Conservation (phyloP, 805 yeast species). For the Yamadazyma olivae region DNA sequence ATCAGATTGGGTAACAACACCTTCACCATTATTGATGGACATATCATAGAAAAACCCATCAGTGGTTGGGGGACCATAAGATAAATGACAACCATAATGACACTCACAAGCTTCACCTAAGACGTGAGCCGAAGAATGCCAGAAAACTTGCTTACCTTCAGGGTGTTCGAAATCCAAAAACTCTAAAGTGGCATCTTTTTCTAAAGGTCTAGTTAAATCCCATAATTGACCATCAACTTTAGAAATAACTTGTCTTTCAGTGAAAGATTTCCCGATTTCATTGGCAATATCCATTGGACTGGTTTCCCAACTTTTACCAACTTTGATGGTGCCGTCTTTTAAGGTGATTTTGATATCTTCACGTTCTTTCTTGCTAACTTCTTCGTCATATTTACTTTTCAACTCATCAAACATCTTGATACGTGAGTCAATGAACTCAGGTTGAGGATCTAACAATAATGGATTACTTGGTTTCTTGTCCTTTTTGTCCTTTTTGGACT, state of each 20-base stretch:
- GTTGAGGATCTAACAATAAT: conserved; percentile 65
- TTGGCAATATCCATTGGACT: conserved; percentile 84
- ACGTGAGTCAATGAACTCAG: conserved; percentile 81
- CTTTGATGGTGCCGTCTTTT: conserved; percentile 79
- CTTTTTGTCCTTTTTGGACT: conserved; percentile 18
- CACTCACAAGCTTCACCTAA: conserved; percentile 98
- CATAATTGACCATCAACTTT: conserved; percentile 88
- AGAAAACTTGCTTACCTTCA: conserved; percentile 94
- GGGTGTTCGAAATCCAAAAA: conserved; percentile 87
- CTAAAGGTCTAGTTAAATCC: conserved; percentile 95
- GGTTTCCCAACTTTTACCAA: conserved; percentile 85
- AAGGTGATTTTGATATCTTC: conserved; percentile 70
- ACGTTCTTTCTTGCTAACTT: conserved; percentile 57
- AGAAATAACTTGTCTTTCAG: conserved; percentile 86
- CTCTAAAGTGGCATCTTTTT: conserved; percentile 64
- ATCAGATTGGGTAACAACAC: conserved; percentile 75
- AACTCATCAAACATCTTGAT: conserved; percentile 74
- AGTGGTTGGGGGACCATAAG: conserved; percentile 90
- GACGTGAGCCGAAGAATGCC: conserved; percentile 99
- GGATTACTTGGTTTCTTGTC: conserved; percentile 38
- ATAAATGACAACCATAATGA: conserved; percentile 88
- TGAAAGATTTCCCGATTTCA: conserved; percentile 79
- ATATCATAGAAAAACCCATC: conserved; percentile 98
- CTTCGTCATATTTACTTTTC: conserved; percentile 73
- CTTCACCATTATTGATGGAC: conserved; percentile 69